Conservation (phyloP, 805 yeast genomes). For the Candida easanensis region DNA sequence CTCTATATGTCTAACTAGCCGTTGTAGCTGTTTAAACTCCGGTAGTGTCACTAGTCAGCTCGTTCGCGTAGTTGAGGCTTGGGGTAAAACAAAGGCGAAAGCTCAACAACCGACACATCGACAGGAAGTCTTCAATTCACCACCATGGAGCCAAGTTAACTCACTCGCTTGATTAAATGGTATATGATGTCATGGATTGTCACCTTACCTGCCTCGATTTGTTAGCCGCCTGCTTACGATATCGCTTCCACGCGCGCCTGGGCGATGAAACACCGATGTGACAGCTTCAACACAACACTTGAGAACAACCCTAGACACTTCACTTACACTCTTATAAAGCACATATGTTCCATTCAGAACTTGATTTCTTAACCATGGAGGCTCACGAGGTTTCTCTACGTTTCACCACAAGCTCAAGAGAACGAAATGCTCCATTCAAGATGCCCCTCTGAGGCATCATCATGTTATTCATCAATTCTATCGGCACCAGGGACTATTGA, state of each 20-base stretch:
- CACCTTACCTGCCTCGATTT: not conserved
- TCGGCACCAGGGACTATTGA: not conserved
- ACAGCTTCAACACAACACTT: not conserved
- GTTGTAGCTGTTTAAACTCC: too few species aligned
- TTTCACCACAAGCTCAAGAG: too few species aligned
- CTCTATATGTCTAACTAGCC: too few species aligned
- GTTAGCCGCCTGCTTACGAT: not conserved
- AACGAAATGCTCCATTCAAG: not conserved
- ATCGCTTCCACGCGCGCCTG: not conserved
- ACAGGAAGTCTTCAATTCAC: too few species aligned
- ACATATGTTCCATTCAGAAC: not conserved
- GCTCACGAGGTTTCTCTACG: too few species aligned
- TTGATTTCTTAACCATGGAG: not conserved
- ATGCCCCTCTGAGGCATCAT: slow-evolving; percentile 8
- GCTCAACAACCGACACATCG: too few species aligned
- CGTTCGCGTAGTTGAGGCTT: too few species aligned
- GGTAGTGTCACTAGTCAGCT: too few species aligned
- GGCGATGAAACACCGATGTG: not conserved
- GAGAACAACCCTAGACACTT: not conserved
- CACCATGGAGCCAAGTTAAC: too few species aligned
- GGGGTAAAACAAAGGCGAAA: too few species aligned
- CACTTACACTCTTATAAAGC: not conserved
- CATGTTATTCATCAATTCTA: slow-evolving; percentile 9
- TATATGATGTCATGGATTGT: not conserved
- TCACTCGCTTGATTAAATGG: too few species aligned